Evolutionary conservation across 2,329 filamentous ascomycete genomes (phyloP).

Genomic region (Colletotrichum sp.): DNA sequence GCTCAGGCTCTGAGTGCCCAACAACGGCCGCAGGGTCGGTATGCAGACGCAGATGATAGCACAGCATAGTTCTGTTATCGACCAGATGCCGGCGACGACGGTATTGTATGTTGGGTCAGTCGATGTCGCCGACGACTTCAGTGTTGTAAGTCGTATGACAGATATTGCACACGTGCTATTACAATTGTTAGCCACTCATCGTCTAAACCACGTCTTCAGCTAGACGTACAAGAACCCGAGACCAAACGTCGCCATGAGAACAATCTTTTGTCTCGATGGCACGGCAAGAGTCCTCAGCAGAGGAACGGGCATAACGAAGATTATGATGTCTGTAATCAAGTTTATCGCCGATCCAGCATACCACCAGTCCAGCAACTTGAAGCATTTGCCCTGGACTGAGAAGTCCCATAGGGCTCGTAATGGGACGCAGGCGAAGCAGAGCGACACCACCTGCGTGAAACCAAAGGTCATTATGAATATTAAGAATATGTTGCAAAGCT

Average conservation of each 20-base stretch:
- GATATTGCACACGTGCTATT: slow-evolving; percentile 30
- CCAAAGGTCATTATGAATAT: slow-evolving; percentile 30
- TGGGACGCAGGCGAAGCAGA: slow-evolving; percentile 31
- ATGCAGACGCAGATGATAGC: slow-evolving; percentile 43
- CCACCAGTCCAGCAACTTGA: slow-evolving; percentile 30
- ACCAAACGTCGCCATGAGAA: slow-evolving; percentile 25
- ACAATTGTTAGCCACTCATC: fast-evolving
- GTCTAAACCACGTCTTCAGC: too few relatives aligned
- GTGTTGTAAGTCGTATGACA: slow-evolving; percentile 34
- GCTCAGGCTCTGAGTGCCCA: not conserved
- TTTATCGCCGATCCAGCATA: slow-evolving; percentile 30
- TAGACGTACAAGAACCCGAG: slow-evolving; percentile 30
- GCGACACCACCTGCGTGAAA: slow-evolving; percentile 29
- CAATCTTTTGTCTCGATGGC: slow-evolving; percentile 21
- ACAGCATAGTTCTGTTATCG: slow-evolving; percentile 42
- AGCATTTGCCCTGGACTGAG: slow-evolving; percentile 24
- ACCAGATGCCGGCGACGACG: slow-evolving; percentile 35
- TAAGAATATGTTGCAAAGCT: slow-evolving; percentile 27
- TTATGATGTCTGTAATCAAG: slow-evolving; percentile 28
- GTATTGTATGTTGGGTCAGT: slow-evolving; percentile 38
- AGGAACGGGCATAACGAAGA: slow-evolving; percentile 29
- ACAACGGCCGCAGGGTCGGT: slow-evolving; percentile 38
- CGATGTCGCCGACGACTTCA: slow-evolving; percentile 29
- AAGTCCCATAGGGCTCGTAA: slow-evolving; percentile 28
- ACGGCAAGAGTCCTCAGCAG: slow-evolving; percentile 24